phyloP scores from a whole-genome alignment of 2,329 filamentous ascomycete species.

The Fusarium sterilihyphosum region DNA sequence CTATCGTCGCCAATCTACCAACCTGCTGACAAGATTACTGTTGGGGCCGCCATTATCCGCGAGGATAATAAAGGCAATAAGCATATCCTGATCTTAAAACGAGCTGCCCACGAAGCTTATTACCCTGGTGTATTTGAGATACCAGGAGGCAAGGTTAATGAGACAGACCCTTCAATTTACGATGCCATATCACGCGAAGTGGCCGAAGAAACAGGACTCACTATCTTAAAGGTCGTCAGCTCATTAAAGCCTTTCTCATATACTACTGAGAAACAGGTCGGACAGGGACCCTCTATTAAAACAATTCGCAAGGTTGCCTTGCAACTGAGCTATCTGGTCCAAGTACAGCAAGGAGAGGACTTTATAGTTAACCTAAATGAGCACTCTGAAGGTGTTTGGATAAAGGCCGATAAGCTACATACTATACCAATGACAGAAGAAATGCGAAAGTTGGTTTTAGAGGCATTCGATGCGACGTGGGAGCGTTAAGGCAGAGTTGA shows the following conservation, averaged over 20 bases:
- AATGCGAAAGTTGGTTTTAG: not conserved
- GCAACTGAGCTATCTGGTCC: not conserved
- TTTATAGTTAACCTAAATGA: not conserved
- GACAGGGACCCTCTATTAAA: not conserved
- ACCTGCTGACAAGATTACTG: not conserved
- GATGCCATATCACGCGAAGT: not conserved
- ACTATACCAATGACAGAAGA: not conserved
- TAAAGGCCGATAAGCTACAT: not conserved
- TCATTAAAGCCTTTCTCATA: not conserved
- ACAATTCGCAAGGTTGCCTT: not conserved
- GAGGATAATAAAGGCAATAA: not conserved
- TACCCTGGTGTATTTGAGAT: not conserved
- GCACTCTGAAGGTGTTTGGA: not conserved
- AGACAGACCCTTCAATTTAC: not conserved
- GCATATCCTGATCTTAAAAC: not conserved
- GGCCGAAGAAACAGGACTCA: not conserved
- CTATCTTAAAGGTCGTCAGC: not conserved
- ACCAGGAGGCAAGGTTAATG: not conserved
- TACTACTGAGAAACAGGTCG: not conserved
- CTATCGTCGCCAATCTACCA: not conserved
- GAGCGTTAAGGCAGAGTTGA: not conserved
- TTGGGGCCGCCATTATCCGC: not conserved
- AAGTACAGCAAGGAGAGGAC: not conserved
- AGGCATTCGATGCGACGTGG: not conserved
- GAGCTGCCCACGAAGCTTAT: not conserved